Conservation (phyloP, 2,329 filamentous ascomycete genomes). For the Xylariaceae sp. region DNA sequence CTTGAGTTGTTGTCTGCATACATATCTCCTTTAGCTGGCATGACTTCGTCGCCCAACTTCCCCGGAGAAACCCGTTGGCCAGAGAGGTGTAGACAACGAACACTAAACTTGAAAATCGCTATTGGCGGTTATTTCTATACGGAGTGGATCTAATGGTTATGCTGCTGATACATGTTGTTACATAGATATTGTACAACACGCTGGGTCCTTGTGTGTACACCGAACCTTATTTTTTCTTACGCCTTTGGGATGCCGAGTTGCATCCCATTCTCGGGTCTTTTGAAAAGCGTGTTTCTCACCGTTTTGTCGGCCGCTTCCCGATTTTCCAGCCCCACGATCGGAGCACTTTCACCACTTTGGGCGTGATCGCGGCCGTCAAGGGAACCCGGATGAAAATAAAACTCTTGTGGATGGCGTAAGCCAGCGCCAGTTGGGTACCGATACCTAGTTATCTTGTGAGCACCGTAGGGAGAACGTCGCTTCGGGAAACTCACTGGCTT, state of each 20-base stretch:
- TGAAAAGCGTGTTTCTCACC: conserved; percentile 12
- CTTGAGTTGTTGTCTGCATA: background rate
- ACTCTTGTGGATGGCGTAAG: conserved; percentile 97
- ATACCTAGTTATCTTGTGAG: conserved; percentile 49
- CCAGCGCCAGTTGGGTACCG: conserved; percentile 83
- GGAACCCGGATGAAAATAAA: conserved; percentile 97
- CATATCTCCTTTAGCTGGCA: background rate
- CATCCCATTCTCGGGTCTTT: background rate
- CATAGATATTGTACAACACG: conserved; percentile 14
- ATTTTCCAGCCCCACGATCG: conserved; percentile 94
- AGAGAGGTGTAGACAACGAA: background rate
- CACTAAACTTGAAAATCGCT: background rate
- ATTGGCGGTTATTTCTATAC: conserved; percentile 20
- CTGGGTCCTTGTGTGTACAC: background rate
- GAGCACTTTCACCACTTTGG: conserved; percentile 89
- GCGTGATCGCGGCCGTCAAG: conserved; percentile 84
- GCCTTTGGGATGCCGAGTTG: background rate
- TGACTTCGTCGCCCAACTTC: too few relatives aligned
- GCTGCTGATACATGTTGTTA: conserved; percentile 15
- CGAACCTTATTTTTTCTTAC: background rate
- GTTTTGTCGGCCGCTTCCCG: conserved; percentile 63
- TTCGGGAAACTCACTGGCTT: conserved; percentile 69
- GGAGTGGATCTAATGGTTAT: conserved; percentile 23
- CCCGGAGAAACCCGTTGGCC: too few relatives aligned
- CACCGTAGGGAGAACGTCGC: conserved; percentile 1